These are phyloP conservation scores for Dothideomycetes sp. DNA, from an alignment of 2,329 filamentous ascomycete species.

Conservation along the genomic window DNA sequence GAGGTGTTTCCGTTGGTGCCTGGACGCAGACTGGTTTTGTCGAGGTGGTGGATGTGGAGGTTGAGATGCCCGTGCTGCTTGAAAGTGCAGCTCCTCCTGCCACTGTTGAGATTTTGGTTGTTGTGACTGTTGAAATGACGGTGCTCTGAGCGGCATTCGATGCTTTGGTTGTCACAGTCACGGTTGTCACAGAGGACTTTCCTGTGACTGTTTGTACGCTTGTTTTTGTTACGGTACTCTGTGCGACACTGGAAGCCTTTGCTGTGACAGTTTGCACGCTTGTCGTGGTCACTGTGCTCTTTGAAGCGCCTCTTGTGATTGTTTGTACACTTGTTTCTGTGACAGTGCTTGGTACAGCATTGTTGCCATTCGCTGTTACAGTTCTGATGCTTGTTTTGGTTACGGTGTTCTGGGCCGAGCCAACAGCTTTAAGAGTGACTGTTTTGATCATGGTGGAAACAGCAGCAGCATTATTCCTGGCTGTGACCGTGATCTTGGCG, in stretches of 20 bases:
- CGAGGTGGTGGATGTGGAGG: background rate
- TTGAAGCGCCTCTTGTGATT: background rate
- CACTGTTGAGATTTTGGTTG: background rate
- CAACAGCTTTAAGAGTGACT: background rate
- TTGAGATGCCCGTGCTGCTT: background rate
- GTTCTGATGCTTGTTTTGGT: background rate
- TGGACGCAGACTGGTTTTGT: background rate
- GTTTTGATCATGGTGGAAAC: constrained; percentile 1
- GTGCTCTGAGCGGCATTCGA: background rate
- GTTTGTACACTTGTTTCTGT: background rate
- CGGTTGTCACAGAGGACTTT: too few relatives aligned
- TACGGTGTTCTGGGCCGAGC: background rate
- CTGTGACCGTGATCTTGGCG: constrained; percentile 1
- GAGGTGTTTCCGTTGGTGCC: background rate
- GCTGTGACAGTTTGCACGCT: background rate
- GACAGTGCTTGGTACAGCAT: background rate
- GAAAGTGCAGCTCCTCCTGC: background rate
- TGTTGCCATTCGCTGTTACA: background rate
- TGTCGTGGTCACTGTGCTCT: too few relatives aligned
- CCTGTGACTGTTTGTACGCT: too few relatives aligned
- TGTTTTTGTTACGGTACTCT: too few relatives aligned
- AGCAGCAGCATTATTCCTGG: background rate
- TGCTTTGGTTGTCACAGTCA: background rate
- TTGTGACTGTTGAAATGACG: constrained; percentile 1
- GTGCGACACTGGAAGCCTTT: background rate